Conservation (phyloP, 176 grass and related monocot species). For the Zoysia pacifica region DNA sequence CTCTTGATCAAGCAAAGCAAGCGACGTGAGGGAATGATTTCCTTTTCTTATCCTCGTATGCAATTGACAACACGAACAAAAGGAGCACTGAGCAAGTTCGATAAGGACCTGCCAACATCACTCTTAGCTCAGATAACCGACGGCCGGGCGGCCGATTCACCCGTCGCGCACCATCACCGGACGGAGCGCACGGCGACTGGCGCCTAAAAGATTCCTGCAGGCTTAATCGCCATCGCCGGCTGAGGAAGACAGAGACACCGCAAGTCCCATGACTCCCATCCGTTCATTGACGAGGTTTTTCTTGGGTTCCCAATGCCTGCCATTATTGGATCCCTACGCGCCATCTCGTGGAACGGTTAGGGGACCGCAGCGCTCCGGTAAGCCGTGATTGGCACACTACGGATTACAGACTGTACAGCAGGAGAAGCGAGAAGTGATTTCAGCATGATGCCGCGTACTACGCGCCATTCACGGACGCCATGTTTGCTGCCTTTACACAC, state of each 20-base stretch:
- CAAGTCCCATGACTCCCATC: background rate
- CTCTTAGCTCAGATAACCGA: conserved; percentile 8
- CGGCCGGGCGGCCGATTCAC: no score
- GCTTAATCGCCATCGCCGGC: conserved; percentile 8
- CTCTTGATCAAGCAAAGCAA: background rate
- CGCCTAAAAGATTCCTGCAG: background rate
- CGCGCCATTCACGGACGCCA: background rate
- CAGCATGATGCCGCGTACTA: background rate
- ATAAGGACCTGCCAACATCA: conserved; percentile 20
- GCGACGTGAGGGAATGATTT: background rate
- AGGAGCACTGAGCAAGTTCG: background rate
- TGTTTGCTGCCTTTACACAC: background rate
- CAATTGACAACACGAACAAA: background rate
- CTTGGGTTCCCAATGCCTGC: background rate
- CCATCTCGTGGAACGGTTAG: background rate
- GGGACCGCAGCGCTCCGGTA: background rate
- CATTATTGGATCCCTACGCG: background rate
- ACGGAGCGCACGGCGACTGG: background rate
- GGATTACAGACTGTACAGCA: background rate
- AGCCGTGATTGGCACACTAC: background rate
- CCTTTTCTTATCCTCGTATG: background rate
- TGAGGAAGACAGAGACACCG: background rate
- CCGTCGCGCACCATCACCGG: background rate
- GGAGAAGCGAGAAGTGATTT: conserved; percentile 3
- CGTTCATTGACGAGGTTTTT: background rate